Conservation (phyloP, 2,329 filamentous ascomycete genomes). For the Aspergillus alliaceus region DNA sequence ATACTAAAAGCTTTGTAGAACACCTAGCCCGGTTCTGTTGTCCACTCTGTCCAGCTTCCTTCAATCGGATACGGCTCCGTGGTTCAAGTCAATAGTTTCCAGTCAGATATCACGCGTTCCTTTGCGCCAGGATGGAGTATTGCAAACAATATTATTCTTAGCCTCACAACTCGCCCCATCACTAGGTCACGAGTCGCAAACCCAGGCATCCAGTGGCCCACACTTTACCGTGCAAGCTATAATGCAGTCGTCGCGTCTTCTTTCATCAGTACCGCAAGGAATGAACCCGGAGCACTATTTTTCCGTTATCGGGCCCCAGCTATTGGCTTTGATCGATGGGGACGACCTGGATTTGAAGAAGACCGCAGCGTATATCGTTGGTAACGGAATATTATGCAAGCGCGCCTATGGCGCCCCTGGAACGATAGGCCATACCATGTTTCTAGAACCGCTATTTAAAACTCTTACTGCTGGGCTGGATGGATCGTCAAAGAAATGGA, state of each 20-base stretch:
- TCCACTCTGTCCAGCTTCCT: slow-evolving; percentile 40
- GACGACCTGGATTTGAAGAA: slow-evolving; percentile 40
- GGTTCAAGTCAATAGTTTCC: slow-evolving; percentile 42
- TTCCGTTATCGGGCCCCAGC: slow-evolving; percentile 38
- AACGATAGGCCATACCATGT: slow-evolving; percentile 42
- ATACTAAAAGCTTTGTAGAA: slow-evolving; percentile 29
- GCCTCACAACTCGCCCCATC: slow-evolving; percentile 43
- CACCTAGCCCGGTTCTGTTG: slow-evolving; percentile 35
- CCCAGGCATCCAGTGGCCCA: slow-evolving; percentile 32
- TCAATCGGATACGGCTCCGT: slow-evolving; percentile 33
- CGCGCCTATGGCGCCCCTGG: slow-evolving; percentile 39
- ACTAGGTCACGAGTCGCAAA: slow-evolving; percentile 35
- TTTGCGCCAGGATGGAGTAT: slow-evolving; percentile 40
- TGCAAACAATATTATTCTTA: slow-evolving; percentile 44
- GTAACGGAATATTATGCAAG: slow-evolving; percentile 45
- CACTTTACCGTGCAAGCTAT: slow-evolving; percentile 45
- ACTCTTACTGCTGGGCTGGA: slow-evolving; percentile 35
- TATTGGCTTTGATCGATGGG: slow-evolving; percentile 42
- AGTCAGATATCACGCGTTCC: slow-evolving; percentile 39
- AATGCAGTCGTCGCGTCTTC: slow-evolving; percentile 43
- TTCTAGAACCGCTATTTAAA: slow-evolving; percentile 42
- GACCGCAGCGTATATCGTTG: slow-evolving; percentile 44
- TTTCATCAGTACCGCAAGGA: slow-evolving; percentile 43
- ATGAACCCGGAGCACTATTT: slow-evolving; percentile 40
- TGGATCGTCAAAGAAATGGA: slow-evolving; percentile 25